Conservation (phyloP, 163 green algal species). For the Coccomyxa subellipsoidea region DNA sequence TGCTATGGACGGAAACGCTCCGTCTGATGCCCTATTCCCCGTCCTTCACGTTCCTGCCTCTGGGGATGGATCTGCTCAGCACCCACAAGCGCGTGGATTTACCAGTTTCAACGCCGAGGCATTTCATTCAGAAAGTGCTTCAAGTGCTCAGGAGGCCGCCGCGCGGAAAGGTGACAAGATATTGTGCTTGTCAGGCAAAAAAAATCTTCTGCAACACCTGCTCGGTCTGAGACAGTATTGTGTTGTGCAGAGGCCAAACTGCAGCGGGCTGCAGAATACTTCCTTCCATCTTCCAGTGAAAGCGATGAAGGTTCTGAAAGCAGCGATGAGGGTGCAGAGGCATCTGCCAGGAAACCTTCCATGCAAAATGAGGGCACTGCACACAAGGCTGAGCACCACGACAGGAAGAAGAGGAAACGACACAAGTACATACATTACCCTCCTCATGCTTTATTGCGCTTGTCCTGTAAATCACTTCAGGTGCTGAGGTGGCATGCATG, state of each 20-base stretch:
- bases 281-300: conserved; percentile 40
- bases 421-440: not conserved
- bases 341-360: not conserved
- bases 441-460: not conserved
- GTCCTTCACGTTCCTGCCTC: not conserved
- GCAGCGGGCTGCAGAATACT: conserved; percentile 20
- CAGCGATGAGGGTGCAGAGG: not conserved
- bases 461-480: no score
- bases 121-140: not conserved
- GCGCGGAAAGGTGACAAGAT: not conserved
- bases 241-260: conserved; percentile 34
- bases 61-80: not conserved
- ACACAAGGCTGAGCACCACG: not conserved
- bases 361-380: not conserved
- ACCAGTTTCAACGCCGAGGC: not conserved
- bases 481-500: not conserved
- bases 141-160: not conserved
- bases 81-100: not conserved
- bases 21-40: not conserved
- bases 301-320: conserved; percentile 12
- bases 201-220: not conserved
- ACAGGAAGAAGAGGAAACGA: conserved; percentile 15
- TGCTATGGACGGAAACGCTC: not conserved
- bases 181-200: not conserved
- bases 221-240: not conserved